Evolutionary conservation across 352 stramenopile genomes (phyloP).

Genomic region (Pythium dissotocum): DNA sequence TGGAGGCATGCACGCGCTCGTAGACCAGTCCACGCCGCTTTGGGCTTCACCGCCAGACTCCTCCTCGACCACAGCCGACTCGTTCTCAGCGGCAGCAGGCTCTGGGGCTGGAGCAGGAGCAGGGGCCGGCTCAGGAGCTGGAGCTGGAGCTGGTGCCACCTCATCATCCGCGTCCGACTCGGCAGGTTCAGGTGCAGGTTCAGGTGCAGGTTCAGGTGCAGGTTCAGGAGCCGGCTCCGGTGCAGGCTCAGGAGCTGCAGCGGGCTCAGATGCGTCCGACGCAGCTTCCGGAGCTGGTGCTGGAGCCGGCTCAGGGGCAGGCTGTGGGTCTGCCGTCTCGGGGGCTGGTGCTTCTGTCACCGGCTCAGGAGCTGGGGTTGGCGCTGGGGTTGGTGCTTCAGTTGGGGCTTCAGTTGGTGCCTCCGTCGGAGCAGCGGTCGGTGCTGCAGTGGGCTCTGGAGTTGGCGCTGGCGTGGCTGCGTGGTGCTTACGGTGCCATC

Average conservation of each 20-base stretch:
- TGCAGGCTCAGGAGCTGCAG: not conserved
- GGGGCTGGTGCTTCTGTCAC: not conserved
- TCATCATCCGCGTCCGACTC: not conserved
- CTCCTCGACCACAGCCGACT: not conserved
- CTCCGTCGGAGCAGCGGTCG: constrained; percentile 1
- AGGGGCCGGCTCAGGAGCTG: constrained; percentile 4
- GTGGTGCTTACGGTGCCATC: constrained; percentile 11
- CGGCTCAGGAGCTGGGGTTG: not conserved
- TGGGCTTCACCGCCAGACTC: not conserved
- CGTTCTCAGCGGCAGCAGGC: constrained; percentile 6
- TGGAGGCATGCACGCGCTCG: constrained; percentile 22
- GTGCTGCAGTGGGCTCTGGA: constrained; percentile 4
- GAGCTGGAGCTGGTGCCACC: not conserved
- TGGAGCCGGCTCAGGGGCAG: constrained; percentile 5
- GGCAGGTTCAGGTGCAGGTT: not conserved
- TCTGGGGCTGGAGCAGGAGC: not conserved
- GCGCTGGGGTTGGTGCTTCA: not conserved
- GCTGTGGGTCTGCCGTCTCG: not conserved
- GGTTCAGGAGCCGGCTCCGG: not conserved
- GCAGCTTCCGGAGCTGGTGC: not conserved
- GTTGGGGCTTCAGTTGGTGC: constrained; percentile 2
- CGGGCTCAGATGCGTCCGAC: not conserved
- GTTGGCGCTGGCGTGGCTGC: not conserved
- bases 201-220: not conserved
- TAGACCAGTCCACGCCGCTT: constrained; percentile 21